Evolutionary conservation across 805 yeast species (phyloP), one percentile per base, ranked within the genome.

Genomic region (Saturnispora gosingensis): DNA sequence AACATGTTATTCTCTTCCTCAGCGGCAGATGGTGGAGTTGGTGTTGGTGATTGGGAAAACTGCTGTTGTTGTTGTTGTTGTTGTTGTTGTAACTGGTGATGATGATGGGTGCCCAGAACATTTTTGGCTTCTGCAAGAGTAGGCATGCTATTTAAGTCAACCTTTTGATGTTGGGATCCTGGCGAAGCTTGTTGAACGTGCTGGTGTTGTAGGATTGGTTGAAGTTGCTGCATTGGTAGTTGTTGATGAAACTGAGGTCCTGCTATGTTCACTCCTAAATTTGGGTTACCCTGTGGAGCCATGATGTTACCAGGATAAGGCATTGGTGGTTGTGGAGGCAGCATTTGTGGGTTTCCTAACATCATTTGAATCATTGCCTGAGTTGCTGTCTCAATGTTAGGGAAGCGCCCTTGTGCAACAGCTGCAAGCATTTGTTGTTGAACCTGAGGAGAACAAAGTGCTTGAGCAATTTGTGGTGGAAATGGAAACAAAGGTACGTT

Each of bases 331-430:
- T 51, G 59, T 13, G 61, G 60, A n/a, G 45, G 45, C 20, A 27
- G 10, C 32, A 25, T n/a, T 28, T 27, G 32, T 5, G 35, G 10
- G 24, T 60, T 59, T 11, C 65, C 58, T 54, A 64, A 53, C 43
- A 61, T 55, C 45, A 63, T 61, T 49, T 66, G 68, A 2, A 64
- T 56, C 63, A 65, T 52, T 3, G 68, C 69, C 48, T 62, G 67
- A 27, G 67, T 60, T 16, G 69, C 69, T 22, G 62, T 54, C 27
- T 60, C 64, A 30, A 64, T 49, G 43, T 61, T 63, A 28, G 68
- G 66, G 43, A 66, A 65, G 45, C 62, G 65, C 30, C 67, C 68
- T 1, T 67, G 56, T 10, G 68, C 67, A 42, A 66, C 68, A 13
- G 66, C 63, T 32, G 64, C 61, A 16, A 61, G 55, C 42, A 62